These are phyloP conservation scores for Vitis labrusca DNA, from an alignment of 164 flowering plant species.

Conservation along the genomic window DNA sequence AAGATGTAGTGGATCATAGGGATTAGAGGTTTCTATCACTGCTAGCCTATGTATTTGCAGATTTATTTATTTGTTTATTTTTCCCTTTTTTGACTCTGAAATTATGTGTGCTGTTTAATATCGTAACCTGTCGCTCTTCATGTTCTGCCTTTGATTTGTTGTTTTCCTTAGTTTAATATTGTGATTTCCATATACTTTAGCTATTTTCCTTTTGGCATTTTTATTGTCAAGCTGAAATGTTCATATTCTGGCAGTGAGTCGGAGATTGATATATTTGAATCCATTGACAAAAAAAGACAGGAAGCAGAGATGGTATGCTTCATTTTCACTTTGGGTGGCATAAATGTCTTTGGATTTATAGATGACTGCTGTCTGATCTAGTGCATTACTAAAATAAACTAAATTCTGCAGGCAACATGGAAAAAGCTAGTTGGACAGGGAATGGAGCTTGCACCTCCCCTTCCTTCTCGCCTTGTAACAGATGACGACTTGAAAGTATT, in stretches of 20 bases:
- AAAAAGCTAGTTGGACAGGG: conserved; percentile 48
- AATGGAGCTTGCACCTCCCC: conserved; percentile 38
- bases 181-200: neutral
- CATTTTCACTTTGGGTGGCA: neutral
- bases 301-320: conserved; percentile 73
- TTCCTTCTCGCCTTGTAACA: conserved; percentile 88
- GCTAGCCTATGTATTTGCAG: neutral
- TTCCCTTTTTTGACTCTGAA: too few relatives aligned
- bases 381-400: conserved; percentile 1
- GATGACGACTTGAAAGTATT: conserved; percentile 79
- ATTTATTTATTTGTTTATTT: neutral
- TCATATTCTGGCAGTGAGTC: conserved; percentile 62
- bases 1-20: too few relatives aligned
- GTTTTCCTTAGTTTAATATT: too few relatives aligned
- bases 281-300: conserved; percentile 78
- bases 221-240: neutral
- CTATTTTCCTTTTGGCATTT: neutral
- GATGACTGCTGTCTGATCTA: neutral
- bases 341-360: neutral
- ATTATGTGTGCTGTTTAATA: too few relatives aligned
- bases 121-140: too few relatives aligned
- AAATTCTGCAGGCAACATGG: conserved; percentile 68
- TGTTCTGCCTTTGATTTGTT: too few relatives aligned
- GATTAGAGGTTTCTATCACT: too few relatives aligned
- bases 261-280: conserved; percentile 92